Evolutionary conservation across 768 basidiomycete genomes (phyloP).

Genomic region (Tricholomella constricta): DNA sequence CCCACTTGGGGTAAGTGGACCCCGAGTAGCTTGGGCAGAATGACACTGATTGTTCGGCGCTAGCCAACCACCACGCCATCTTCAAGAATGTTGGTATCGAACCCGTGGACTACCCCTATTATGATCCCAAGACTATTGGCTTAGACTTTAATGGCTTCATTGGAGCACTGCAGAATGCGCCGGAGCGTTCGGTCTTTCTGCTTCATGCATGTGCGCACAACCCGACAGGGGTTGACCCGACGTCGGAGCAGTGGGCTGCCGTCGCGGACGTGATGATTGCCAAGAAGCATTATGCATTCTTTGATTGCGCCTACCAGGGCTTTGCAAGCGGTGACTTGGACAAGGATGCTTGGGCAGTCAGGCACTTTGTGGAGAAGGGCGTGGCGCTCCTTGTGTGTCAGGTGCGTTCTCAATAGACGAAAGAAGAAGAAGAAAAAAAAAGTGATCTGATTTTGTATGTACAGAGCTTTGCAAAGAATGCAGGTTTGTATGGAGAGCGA

Average conservation of each 20-base stretch:
- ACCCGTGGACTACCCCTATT: constrained; percentile 91
- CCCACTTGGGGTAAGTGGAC: constrained; percentile 86
- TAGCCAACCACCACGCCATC: constrained; percentile 89
- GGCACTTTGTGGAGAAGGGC: constrained; percentile 76
- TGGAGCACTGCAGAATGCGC: constrained; percentile 59
- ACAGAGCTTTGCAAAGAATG: constrained; percentile 97
- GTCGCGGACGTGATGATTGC: constrained; percentile 72
- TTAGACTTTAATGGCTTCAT: constrained; percentile 78
- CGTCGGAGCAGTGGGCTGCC: constrained; percentile 79
- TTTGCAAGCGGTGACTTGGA: constrained; percentile 94
- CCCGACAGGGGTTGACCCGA: constrained; percentile 95
- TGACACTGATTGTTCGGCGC: neutral
- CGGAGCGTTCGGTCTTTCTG: constrained; percentile 80
- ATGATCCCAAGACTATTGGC: constrained; percentile 86
- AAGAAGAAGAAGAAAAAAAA: neutral
- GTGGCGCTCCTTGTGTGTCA: constrained; percentile 87
- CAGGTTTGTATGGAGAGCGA: constrained; percentile 93
- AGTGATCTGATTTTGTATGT: neutral
- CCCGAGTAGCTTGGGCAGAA: neutral
- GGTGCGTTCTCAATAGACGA: constrained; percentile 43
- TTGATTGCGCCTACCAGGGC: constrained; percentile 97
- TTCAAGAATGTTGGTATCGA: constrained; percentile 89
- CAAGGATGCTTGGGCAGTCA: constrained; percentile 89
- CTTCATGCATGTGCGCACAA: constrained; percentile 97
- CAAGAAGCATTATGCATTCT: constrained; percentile 85